These are phyloP conservation scores for Pythium phragmitis DNA, from an alignment of 352 stramenopile genomes.

Conservation along the genomic window DNA sequence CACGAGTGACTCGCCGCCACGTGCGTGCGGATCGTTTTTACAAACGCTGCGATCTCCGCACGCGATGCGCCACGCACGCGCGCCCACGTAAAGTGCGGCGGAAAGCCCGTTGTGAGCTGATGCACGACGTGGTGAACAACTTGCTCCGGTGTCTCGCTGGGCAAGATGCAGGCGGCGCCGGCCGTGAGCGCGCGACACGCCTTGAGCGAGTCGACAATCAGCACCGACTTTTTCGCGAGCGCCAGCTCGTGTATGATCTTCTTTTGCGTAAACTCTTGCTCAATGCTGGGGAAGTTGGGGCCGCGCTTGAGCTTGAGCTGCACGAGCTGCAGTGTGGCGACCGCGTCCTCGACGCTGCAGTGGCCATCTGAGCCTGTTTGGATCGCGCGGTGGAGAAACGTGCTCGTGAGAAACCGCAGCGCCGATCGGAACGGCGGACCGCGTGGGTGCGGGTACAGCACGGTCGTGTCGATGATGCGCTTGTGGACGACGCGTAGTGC, in stretches of 20 bases:
- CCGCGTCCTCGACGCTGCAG: conserved; percentile 80
- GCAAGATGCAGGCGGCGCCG: conserved; percentile 60
- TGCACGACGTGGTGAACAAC: conserved; percentile 60
- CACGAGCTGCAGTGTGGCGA: conserved; percentile 71
- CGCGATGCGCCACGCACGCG: conserved; percentile 47
- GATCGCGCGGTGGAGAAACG: conserved; percentile 69
- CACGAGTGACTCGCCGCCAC: conserved; percentile 48
- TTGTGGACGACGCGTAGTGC: conserved; percentile 69
- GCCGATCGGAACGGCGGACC: conserved; percentile 76
- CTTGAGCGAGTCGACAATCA: conserved; percentile 72
- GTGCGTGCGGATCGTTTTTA: conserved; percentile 39
- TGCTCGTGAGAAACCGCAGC: conserved; percentile 70
- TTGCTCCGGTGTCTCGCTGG: conserved; percentile 43
- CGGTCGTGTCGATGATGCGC: conserved; percentile 78
- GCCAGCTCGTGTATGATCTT: conserved; percentile 78
- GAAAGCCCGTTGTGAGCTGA: conserved; percentile 81
- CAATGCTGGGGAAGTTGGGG: conserved; percentile 67
- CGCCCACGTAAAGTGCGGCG: conserved; percentile 78
- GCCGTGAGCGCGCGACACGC: conserved; percentile 62
- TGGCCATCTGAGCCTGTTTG: conserved; percentile 72
- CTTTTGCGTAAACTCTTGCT: conserved; percentile 72
- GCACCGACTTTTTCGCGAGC: conserved; percentile 66
- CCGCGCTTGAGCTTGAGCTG: conserved; percentile 79
- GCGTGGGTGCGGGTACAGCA: conserved; percentile 81
- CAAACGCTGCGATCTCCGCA: conserved; percentile 38